Base-by-base conservation (phyloP, 306 rosid genomes). In the Myrica gale region DNA sequence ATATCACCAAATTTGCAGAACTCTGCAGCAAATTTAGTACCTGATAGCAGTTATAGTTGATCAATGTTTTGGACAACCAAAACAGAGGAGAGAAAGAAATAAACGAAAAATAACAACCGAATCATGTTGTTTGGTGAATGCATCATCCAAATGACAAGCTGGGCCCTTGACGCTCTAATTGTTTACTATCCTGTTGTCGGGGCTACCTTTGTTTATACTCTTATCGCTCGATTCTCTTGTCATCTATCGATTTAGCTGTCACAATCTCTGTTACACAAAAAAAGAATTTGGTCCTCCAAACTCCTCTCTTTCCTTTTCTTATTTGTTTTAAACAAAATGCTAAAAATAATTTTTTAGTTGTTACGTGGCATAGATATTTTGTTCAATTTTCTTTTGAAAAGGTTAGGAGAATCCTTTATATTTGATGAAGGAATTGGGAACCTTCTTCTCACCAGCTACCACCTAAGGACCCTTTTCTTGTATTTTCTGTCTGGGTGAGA, bases 361-460 rank as follows among this genome's bases (percentile, higher is more conserved):
- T 26, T 26, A 26, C 32, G 32, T 26, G 32, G 32, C 32, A 26
- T 26, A 26, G 32, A 26, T 26, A 26, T 26, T 26, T 26, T 52
- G 54, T 66, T 66, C 52, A 67, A 39, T 13, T 60, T 19, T 26
- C 70, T 56, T 56, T 73, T 65, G 69, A 57, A 68, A 63, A 53
- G 60, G 54, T 79, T 56, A 6, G 51, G 60, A 62, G 74, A 46
- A 67, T 46, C 12, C 63, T 52, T 6, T 26, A 54, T 32, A 45
- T 47, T 32, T 32, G 37, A 32, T 32, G 2, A 32, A 32, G 37
- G 37, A 19, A 68, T 61, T 26, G 5, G 46, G 44, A 15, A 66
- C 69, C 73, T n/a, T 42, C 73, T n/a, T 42, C 71, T 5, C 51
- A 3, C 50, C 20, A 19, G 58, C 62, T 7, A 32, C 37, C 23